Percentiles rank a stretch among this genome's conserved stretches.
These are phyloP conservation scores for Kwoniella heveanensis DNA, from an alignment of 768 basidiomycete genomes.

Conservation along the genomic window DNA sequence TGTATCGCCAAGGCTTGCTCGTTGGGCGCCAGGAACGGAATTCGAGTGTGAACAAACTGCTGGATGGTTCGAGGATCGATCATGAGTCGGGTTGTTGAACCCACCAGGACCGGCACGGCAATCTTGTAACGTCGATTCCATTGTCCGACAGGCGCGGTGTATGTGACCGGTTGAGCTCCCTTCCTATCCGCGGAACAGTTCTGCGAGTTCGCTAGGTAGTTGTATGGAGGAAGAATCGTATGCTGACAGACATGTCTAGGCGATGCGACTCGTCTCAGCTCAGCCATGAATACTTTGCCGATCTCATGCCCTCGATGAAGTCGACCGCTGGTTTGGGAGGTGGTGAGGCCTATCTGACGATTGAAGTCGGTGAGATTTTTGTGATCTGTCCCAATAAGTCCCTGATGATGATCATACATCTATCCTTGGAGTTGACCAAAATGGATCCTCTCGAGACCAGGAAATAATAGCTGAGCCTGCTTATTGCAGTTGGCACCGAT, in stretches of 20 bases:
- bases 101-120: not conserved
- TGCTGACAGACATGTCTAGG: constrained; percentile 5
- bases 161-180: not conserved
- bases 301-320: not conserved
- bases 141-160: not conserved
- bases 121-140: not conserved
- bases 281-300: not conserved
- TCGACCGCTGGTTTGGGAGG: too few species aligned
- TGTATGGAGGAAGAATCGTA: not conserved
- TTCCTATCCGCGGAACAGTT: too few species aligned
- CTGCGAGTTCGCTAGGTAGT: not conserved
- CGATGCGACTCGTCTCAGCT: not conserved
- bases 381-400: too few species aligned
- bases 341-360: too few species aligned
- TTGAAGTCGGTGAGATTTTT: too few species aligned
- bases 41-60: not conserved
- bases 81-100: constrained; percentile 1
- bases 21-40: too few species aligned
- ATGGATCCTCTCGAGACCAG: not conserved
- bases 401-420: not conserved
- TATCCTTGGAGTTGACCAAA: not conserved
- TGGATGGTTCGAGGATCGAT: not conserved
- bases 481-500: too few species aligned
- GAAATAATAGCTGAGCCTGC: not conserved
- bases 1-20: too few species aligned